phyloP scores from a whole-genome alignment of 306 rosid genomes.

The Mimosa bimucronata region DNA sequence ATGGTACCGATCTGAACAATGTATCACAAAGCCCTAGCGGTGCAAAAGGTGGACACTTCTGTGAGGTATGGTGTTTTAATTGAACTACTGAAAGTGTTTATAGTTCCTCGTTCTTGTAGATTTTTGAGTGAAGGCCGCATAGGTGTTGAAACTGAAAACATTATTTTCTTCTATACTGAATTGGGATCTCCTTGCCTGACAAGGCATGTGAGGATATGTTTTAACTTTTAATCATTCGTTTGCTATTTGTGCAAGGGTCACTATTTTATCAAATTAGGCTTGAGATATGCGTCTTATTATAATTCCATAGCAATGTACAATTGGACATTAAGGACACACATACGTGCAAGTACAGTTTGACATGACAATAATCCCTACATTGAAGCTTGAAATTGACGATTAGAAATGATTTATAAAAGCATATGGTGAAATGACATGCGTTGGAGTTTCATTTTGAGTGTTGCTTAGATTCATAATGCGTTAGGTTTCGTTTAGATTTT shows the following conservation, averaged over 20 bases:
- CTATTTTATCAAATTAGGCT: neutral
- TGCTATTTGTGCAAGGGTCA: neutral
- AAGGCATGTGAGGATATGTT: slow-evolving; percentile 1
- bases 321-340: neutral
- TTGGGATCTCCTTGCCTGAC: slow-evolving; percentile 18
- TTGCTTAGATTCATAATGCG: slow-evolving; percentile 22
- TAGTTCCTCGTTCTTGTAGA: slow-evolving; percentile 22
- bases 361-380: slow-evolving; percentile 12
- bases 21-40: slow-evolving; percentile 59
- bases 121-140: slow-evolving; percentile 13
- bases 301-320: neutral
- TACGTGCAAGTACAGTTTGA: slow-evolving; percentile 2
- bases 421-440: slow-evolving; percentile 1
- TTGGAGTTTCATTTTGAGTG: slow-evolving; percentile 29
- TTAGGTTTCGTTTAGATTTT: neutral
- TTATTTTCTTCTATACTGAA: neutral
- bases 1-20: slow-evolving; percentile 65
- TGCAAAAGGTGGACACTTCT: slow-evolving; percentile 54
- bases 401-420: slow-evolving; percentile 5
- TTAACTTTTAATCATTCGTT: slow-evolving; percentile 29
- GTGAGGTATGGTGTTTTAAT: slow-evolving; percentile 63
- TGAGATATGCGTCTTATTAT: slow-evolving; percentile 8
- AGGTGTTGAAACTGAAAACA: slow-evolving; percentile 1
- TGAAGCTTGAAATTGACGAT: slow-evolving; percentile 12
- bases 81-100: slow-evolving; percentile 6